Conservation (phyloP, 805 yeast species). For the Starmerella vaccinii region DNA sequence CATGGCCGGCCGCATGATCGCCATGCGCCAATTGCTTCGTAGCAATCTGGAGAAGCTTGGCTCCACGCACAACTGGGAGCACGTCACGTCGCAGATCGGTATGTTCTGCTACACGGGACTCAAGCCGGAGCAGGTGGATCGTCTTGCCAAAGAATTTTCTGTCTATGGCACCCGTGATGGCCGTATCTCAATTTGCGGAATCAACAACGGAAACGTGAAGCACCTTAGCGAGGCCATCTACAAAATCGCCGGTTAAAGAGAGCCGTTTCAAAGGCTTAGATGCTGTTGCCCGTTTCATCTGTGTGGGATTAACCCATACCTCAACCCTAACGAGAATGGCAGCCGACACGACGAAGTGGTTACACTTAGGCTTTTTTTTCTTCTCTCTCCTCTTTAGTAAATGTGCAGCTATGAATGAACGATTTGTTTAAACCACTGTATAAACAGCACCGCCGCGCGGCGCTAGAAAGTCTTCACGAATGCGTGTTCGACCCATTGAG, state of each 20-base stretch:
- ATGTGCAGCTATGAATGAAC: constrained; percentile 7
- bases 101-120: constrained; percentile 94
- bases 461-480: not conserved
- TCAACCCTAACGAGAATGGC: not conserved
- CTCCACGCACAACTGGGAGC: constrained; percentile 69
- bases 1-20: constrained; percentile 70
- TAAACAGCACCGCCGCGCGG: constrained; percentile 20
- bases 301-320: constrained; percentile 4
- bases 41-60: constrained; percentile 46
- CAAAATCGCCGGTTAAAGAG: constrained; percentile 40
- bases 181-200: constrained; percentile 88
- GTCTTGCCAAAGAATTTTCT: constrained; percentile 63
- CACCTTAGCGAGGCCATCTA: constrained; percentile 74
- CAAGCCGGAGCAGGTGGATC: constrained; percentile 54
- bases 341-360: not conserved
- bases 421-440: constrained; percentile 27
- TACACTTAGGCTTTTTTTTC: not conserved
- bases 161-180: constrained; percentile 76
- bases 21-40: constrained; percentile 57
- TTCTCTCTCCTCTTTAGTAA: not conserved
- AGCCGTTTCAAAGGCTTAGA: not conserved
- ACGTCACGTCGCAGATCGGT: constrained; percentile 79
- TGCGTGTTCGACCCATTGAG: constrained; percentile 19
- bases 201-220: constrained; percentile 67
- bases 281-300: not conserved